Conservation (phyloP, 768 basidiomycete genomes). For the Suillus fuscotomentosus region DNA sequence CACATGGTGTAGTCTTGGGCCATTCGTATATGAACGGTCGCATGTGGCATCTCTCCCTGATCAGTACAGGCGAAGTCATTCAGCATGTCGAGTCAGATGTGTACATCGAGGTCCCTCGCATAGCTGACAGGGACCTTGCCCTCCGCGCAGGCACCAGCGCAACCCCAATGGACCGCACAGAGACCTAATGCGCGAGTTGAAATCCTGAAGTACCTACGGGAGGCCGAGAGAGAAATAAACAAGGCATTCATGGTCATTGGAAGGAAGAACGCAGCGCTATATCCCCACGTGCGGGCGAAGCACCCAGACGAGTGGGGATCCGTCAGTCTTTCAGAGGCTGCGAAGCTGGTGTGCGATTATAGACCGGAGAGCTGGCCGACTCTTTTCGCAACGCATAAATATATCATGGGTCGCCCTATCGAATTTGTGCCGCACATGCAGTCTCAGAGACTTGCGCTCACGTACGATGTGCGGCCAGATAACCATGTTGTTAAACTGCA, state of each 20-base stretch:
- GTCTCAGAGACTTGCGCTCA: slow-evolving; percentile 46
- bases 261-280: slow-evolving; percentile 30
- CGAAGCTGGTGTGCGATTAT: slow-evolving; percentile 39
- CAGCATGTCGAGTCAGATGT: slow-evolving; percentile 50
- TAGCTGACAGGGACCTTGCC: slow-evolving; percentile 46
- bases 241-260: slow-evolving; percentile 35
- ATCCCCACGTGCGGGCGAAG: slow-evolving; percentile 43
- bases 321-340: slow-evolving; percentile 55
- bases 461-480: slow-evolving; percentile 63
- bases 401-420: slow-evolving; percentile 52
- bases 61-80: slow-evolving; percentile 51
- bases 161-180: slow-evolving; percentile 26
- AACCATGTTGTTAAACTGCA: slow-evolving; percentile 52
- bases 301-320: slow-evolving; percentile 52
- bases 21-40: slow-evolving; percentile 31
- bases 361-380: slow-evolving; percentile 30
- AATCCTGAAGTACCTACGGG: slow-evolving; percentile 58
- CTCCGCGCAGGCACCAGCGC: slow-evolving; percentile 44
- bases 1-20: slow-evolving; percentile 28
- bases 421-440: slow-evolving; percentile 52
- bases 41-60: slow-evolving; percentile 28
- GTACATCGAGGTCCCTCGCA: slow-evolving; percentile 57
- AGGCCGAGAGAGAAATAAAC: slow-evolving; percentile 50
- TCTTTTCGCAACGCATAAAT: slow-evolving; percentile 56
- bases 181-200: slow-evolving; percentile 63